A percentile compares a stretch with the other conserved stretches of the same genome.
phyloP scores from a whole-genome alignment of 306 rosid species.

The Quercus suber region DNA sequence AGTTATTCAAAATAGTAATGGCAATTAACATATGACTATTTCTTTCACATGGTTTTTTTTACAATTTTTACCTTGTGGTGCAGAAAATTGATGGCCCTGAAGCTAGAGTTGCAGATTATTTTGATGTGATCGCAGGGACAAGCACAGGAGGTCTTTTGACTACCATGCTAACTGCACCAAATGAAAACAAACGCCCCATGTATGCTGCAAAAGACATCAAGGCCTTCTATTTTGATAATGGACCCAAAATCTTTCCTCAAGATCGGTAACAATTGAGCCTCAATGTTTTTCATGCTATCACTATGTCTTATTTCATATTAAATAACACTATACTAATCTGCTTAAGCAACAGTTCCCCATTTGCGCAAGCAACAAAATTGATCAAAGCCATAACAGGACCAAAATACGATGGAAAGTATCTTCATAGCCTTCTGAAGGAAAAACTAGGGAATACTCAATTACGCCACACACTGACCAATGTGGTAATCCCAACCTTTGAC shows the following conservation, averaged over 20 bases:
- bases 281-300: background rate
- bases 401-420: conserved; percentile 35
- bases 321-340: background rate
- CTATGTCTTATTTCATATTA: background rate
- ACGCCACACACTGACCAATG: conserved; percentile 35
- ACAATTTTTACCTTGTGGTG: background rate
- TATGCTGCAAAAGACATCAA: conserved; percentile 32
- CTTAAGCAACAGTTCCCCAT: background rate
- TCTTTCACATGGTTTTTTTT: background rate
- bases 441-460: conserved; percentile 26
- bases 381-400: conserved; percentile 31
- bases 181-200: conserved; percentile 21
- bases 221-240: conserved; percentile 32
- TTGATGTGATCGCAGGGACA: conserved; percentile 36
- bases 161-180: conserved; percentile 35
- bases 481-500: conserved; percentile 44
- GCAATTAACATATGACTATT: no score
- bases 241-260: conserved; percentile 44
- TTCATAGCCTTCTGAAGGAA: background rate
- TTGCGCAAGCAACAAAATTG: background rate
- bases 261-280: conserved; percentile 5
- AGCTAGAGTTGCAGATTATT: conserved; percentile 34
- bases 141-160: conserved; percentile 47
- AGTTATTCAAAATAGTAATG: no score
- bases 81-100: conserved; percentile 27